Evolutionary conservation across 2,329 filamentous ascomycete species (phyloP), one percentile per base, ranked within the genome.

Genomic region (Cryoendolithus antarcticus): DNA sequence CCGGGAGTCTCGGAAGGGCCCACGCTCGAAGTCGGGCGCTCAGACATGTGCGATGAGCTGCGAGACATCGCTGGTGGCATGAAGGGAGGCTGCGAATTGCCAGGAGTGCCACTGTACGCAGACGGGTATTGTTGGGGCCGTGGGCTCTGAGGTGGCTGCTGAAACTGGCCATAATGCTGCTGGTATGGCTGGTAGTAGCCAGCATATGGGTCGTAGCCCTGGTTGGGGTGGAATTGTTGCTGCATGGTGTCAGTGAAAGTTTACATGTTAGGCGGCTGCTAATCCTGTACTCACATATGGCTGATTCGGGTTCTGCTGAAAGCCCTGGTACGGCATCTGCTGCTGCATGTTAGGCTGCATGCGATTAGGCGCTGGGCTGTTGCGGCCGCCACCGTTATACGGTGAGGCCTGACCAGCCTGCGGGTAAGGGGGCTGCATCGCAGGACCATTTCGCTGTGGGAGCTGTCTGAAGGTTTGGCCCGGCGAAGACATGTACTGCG

Each of bases 41-140:
- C 52, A 62, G 83, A 83, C 40, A 82, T 72, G 60, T 91, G 83
- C 2, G 86, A 93, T 2, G 82, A 75, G 44, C 77, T 86, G 51
- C 88, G 80, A 2, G 88, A 91, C 81, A 94, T 88, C 31, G 67
- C 65, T 42, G 74, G 65, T 45, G 79, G 71, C 58, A 81, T 66
- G 54, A 72, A 78, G 30, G 71, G 69, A 40, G 62, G 61, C 33
- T 65, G 67, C 48, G 65, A 71, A 8, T 61, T 39, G 30, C 40
- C 61, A 37, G 55, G 61, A 10, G 66, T 64, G 39, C 64, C 63
- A 46, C 59, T 64, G 59, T 68, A 62, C 42, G 70, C 64, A 54
- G 71, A 63, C 47, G 67, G 63, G 54, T 68, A 62, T 21, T 21
- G 19, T 12, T 49, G 45, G 6, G 59, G 58, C 15, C 63, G 61